Base-by-base conservation (phyloP, 2,329 filamentous ascomycete species). In the Diplodia intermedia region DNA sequence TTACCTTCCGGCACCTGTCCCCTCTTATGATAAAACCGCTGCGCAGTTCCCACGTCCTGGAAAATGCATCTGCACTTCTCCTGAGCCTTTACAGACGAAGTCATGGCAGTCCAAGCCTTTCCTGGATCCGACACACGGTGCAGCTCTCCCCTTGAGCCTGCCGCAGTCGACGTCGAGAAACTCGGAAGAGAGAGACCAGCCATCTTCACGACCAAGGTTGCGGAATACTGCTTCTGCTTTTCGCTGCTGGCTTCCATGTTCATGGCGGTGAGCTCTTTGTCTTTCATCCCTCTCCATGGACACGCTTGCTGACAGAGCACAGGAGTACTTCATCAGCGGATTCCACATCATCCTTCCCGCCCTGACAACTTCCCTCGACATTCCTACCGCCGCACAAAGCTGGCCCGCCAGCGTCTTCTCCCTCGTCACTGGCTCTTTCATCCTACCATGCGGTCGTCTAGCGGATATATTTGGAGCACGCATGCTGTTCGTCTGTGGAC, bases 291-390 rank as follows among this genome's bases (percentile, higher is more conserved):
- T 63, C 8, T 4, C 15, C 9, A 29, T 12, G 53, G 15, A 7
- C 12, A 7, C 8, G 4, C 2, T 1, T 12, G 2, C 43, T 65
- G 12, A 65, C 33, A 33, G 50, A 1, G 3, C 3, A n/a, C 26
- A 63, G 67, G 91, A 94, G 79, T 93, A 89, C 78, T 91, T 90
- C 75, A 86, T 94, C 63, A 91, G 89, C 57, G 92, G 92, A 33
- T 95, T 94, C 73, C 87, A 84, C 68, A 80, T 89, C 69, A 79
- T 94, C 36, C 79, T 94, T 0, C 91, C 92, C 0, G 87, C 86
- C 0, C 77, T 95, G 4, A 82, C 87, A 14, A 75, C 78, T 11
- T 83, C 86, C 1, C 83, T 95, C 4, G 36, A 54, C 47, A 93
- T 94, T 50, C 86, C 90, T 0, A 84, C 88, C 55, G 86, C 88